A percentile compares a stretch with the other conserved stretches of the same genome.
Conservation (phyloP, 805 yeast genomes). For the Lipomyces yamadae region DNA sequence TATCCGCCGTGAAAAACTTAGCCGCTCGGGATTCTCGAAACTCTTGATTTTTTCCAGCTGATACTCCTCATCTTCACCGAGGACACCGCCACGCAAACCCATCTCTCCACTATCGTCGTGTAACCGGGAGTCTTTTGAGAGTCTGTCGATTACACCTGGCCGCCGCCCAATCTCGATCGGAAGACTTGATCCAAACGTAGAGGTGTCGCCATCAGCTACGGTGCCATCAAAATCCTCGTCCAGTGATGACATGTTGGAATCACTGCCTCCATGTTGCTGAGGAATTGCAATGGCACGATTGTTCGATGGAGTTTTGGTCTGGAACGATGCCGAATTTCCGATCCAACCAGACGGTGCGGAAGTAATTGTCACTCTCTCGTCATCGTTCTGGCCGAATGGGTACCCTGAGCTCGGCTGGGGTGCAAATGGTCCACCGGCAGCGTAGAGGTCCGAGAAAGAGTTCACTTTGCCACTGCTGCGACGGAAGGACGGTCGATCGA, state of each 20-base stretch:
- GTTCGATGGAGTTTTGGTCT: constrained; percentile 2
- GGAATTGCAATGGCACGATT: constrained; percentile 2
- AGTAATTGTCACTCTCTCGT: constrained; percentile 4
- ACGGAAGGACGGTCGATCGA: constrained; percentile 10
- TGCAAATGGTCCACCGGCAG: constrained; percentile 13
- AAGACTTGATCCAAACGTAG: constrained; percentile 27
- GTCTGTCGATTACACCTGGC: constrained; percentile 2
- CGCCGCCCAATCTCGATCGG: constrained; percentile 32
- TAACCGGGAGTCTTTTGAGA: constrained; percentile 4
- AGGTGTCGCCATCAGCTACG: background rate
- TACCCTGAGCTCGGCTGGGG: background rate
- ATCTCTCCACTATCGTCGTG: constrained; percentile 27
- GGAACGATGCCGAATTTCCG: constrained; percentile 28
- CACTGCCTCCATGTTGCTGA: background rate
- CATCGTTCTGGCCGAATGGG: background rate
- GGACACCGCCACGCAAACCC: constrained; percentile 30
- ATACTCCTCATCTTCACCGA: constrained; percentile 31
- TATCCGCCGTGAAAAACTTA: constrained; percentile 34
- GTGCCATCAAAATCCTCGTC: constrained; percentile 16
- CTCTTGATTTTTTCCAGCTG: constrained; percentile 23
- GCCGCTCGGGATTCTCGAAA: constrained; percentile 29
- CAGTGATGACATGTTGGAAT: constrained; percentile 17
- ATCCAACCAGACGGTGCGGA: constrained; percentile 23
- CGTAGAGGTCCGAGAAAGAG: constrained; percentile 23
- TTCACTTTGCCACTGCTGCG: constrained; percentile 5